A percentile compares a stretch with the other conserved stretches of the same genome.
Conservation (phyloP, 2,329 filamentous ascomycete species). For the Fusarium ramigenum region DNA sequence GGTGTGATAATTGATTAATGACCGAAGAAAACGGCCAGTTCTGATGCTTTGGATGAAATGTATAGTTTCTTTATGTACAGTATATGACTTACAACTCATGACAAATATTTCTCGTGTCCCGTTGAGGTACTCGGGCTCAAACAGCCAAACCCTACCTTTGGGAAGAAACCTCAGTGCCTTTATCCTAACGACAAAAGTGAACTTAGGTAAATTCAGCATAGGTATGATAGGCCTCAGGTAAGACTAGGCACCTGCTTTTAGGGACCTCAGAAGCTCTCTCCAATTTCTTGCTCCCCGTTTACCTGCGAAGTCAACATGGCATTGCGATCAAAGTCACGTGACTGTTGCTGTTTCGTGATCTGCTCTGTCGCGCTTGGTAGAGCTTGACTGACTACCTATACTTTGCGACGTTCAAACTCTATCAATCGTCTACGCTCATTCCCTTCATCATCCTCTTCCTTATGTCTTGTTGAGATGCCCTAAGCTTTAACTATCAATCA, state of each 20-base stretch:
- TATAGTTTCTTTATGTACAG: not conserved
- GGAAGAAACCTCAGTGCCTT: not conserved
- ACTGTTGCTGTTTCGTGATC: slow-evolving; percentile 12
- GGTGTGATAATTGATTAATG: slow-evolving; percentile 47
- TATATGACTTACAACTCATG: not conserved
- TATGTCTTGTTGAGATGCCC: not conserved
- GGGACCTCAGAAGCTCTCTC: not conserved
- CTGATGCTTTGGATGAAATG: not conserved
- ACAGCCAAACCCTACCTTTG: not conserved
- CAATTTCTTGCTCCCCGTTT: not conserved
- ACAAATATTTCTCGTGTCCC: not conserved
- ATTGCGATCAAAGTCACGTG: slow-evolving; percentile 33
- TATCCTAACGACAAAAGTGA: not conserved
- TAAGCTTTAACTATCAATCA: not conserved
- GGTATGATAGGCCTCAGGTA: not conserved
- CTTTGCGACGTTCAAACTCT: slow-evolving; percentile 20
- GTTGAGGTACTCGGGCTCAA: not conserved
- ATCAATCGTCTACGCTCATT: not conserved
- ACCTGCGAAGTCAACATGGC: slow-evolving; percentile 4
- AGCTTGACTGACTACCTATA: slow-evolving; percentile 2
- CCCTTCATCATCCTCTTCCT: not conserved
- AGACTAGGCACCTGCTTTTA: not conserved
- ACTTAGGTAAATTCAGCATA: not conserved
- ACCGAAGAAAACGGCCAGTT: slow-evolving; percentile 33
- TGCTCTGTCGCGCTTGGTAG: slow-evolving; percentile 10